A percentile compares a stretch with the other conserved stretches of the same genome.
Conservation (phyloP, 805 yeast genomes). For the Danielia reshetovae region DNA sequence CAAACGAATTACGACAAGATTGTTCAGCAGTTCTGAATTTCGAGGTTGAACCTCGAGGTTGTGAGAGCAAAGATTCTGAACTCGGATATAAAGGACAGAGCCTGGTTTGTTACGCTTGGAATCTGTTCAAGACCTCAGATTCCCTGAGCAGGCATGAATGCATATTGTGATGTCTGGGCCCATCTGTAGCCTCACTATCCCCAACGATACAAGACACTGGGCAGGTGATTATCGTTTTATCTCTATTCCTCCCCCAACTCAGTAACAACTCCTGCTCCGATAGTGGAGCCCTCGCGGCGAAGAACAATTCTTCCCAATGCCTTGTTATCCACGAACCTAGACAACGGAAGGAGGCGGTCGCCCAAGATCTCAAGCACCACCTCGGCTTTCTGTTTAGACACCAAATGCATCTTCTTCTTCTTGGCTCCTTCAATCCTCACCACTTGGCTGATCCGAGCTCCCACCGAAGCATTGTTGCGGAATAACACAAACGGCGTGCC, state of each 20-base stretch:
- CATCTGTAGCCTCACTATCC: no score
- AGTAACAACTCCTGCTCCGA: slow-evolving; percentile 59
- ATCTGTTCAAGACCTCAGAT: no score
- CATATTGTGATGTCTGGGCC: no score
- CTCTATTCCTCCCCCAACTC: slow-evolving; percentile 5
- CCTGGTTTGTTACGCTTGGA: no score
- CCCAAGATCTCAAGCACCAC: slow-evolving; percentile 52
- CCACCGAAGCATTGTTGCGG: slow-evolving; percentile 68
- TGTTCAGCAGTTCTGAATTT: neutral
- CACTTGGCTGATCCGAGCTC: slow-evolving; percentile 57
- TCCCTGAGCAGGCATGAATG: no score
- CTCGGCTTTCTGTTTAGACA: slow-evolving; percentile 54
- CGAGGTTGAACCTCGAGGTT: no score
- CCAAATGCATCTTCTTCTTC: slow-evolving; percentile 53
- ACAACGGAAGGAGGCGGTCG: slow-evolving; percentile 48
- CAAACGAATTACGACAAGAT: no score
- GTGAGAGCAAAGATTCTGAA: no score
- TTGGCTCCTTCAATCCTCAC: slow-evolving; percentile 27
- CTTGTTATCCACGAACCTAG: slow-evolving; percentile 44
- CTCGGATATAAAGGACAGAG: no score
- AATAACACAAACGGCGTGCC: slow-evolving; percentile 79
- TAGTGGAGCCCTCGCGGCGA: slow-evolving; percentile 63
- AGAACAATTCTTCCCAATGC: slow-evolving; percentile 65
- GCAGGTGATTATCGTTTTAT: no score
- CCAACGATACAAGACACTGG: no score